Evolutionary conservation across 2,329 filamentous ascomycete species (phyloP), one percentile per base, ranked within the genome.

Genomic region (Verticillium tricorpus): DNA sequence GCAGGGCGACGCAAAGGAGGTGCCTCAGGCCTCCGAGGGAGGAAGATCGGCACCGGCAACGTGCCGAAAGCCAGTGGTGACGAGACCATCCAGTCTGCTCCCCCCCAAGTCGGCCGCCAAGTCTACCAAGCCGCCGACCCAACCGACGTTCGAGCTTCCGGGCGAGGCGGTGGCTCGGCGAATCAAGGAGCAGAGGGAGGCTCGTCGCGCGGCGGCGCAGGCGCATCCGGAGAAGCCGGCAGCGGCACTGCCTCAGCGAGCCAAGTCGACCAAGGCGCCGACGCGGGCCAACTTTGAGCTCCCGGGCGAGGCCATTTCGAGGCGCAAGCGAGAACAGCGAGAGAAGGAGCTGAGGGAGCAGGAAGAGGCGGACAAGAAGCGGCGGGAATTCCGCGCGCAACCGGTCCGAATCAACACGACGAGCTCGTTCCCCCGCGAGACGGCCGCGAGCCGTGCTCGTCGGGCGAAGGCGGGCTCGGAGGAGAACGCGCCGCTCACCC

Each of bases 301-400:
- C 54, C 85, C 86, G 0, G 86, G 86, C 9, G 87, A 89, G 68
- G 83, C 82, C 3, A 82, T 88, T 58, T 84, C 82, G 2, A 76
- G 80, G 1, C 75, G 79, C 32, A 84, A 86, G 74, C 77, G 81
- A 65, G 79, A 88, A 73, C 77, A 85, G 69, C 78, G 80, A 60
- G 81, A 87, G 67, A 77, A 83, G 62, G 82, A 79, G 65, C 73
- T 88, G 54, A 81, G 76, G 64, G 79, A 78, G 3, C 79, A 87
- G 67, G 85, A 86, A 67, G 85, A 88, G 66, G 85, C 87, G 66
- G 83, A 86, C 63, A 81, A 77, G 28, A 84, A 79, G 71, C 80
- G 81, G 61, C 83, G 86, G 61, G 84, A 88, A 68, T 89, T 89
- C 77, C 89, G 87, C 71, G 86, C 86, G 6, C 80, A 80, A 39